Conservation (phyloP, 345 rosid genomes). For the Euphorbia tirucalli region DNA sequence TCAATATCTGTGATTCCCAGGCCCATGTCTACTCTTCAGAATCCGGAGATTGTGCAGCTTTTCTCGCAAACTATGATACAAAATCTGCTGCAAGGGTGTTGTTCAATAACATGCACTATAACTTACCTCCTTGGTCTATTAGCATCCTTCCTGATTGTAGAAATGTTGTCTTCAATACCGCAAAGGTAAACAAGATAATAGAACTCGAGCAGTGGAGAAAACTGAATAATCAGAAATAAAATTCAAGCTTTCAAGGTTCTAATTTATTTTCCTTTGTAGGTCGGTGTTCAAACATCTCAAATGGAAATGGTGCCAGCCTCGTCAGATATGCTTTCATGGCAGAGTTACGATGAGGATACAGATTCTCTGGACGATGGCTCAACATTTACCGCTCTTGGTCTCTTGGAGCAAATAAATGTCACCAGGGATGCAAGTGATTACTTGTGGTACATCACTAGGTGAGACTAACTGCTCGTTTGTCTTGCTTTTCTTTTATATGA, state of each 20-base stretch:
- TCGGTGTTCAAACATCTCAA: constrained; percentile 91
- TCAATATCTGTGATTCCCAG: constrained; percentile 36
- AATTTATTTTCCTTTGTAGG: constrained; percentile 37
- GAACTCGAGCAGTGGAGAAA: not conserved
- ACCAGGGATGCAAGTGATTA: constrained; percentile 62
- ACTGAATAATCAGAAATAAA: not conserved
- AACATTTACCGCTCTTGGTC: constrained; percentile 28
- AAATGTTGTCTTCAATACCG: constrained; percentile 92
- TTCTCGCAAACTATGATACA: constrained; percentile 88
- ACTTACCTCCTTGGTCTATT: constrained; percentile 98
- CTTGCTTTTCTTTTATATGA: not conserved
- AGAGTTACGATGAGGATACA: constrained; percentile 64
- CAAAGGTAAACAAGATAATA: constrained; percentile 53
- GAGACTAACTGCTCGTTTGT: constrained; percentile 6
- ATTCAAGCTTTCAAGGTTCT: not conserved
- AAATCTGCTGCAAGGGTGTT: constrained; percentile 73
- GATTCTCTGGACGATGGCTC: constrained; percentile 25
- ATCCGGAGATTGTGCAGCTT: constrained; percentile 90
- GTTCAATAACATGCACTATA: constrained; percentile 95
- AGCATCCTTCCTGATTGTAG: constrained; percentile 98
- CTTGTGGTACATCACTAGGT: constrained; percentile 62
- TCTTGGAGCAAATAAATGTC: constrained; percentile 50
- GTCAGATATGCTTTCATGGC: constrained; percentile 63
- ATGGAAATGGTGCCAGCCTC: constrained; percentile 83
- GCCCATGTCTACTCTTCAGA: constrained; percentile 78